Evolutionary conservation across 352 stramenopile species (phyloP).

Genomic region (Phytophthora pini): DNA sequence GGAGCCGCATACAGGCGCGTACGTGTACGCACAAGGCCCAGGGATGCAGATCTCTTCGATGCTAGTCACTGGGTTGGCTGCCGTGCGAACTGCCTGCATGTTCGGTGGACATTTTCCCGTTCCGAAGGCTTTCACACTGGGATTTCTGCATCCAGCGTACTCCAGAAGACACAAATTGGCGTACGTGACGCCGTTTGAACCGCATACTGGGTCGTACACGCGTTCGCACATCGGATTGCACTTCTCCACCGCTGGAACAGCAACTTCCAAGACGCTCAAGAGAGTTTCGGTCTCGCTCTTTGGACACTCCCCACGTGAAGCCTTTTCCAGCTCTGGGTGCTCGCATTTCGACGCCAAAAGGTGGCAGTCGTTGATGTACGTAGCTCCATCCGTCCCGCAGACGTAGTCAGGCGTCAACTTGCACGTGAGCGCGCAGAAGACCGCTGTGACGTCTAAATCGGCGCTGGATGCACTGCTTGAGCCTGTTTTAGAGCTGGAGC

Average conservation of each 20-base stretch:
- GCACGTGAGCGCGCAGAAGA: slow-evolving; percentile 44
- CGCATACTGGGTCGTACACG: slow-evolving; percentile 60
- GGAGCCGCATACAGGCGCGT: slow-evolving; percentile 46
- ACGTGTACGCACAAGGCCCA: slow-evolving; percentile 42
- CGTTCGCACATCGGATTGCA: slow-evolving; percentile 59
- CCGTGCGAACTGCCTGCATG: slow-evolving; percentile 24
- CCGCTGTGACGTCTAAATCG: slow-evolving; percentile 23
- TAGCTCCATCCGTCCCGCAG: slow-evolving; percentile 59
- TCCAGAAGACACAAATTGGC: slow-evolving; percentile 64
- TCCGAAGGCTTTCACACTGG: slow-evolving; percentile 40
- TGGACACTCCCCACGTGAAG: slow-evolving; percentile 40
- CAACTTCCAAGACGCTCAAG: slow-evolving; percentile 27
- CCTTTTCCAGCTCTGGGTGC: slow-evolving; percentile 50
- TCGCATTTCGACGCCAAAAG: slow-evolving; percentile 57
- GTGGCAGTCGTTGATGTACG: slow-evolving; percentile 62
- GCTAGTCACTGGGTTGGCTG: slow-evolving; percentile 7
- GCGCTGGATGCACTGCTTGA: background rate
- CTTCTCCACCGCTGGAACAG: slow-evolving; percentile 31
- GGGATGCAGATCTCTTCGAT: slow-evolving; percentile 43
- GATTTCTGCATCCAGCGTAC: slow-evolving; percentile 50
- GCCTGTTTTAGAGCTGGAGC: background rate
- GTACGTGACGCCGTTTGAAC: slow-evolving; percentile 72
- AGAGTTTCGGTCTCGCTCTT: background rate
- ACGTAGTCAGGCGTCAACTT: slow-evolving; percentile 43
- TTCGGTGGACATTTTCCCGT: slow-evolving; percentile 49